phyloP scores from a whole-genome alignment of 257 asterid genomes.

The Solanum pimpinellifolium region DNA sequence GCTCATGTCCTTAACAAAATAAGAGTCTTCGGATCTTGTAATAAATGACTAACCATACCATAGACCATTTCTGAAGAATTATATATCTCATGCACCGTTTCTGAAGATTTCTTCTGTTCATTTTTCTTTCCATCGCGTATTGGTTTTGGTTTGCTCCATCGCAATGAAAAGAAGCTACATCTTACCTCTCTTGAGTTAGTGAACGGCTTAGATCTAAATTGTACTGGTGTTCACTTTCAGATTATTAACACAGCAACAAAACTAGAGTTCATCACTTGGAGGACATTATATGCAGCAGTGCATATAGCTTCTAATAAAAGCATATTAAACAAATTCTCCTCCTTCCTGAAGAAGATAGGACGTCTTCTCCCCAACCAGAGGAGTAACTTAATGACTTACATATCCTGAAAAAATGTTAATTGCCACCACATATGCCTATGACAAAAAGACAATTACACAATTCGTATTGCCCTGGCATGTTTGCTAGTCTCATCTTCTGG shows the following conservation, averaged over 20 bases:
- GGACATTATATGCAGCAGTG: neutral
- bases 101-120: neutral
- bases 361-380: neutral
- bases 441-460: neutral
- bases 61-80: neutral
- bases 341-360: neutral
- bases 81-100: neutral
- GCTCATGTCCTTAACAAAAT: neutral
- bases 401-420: neutral
- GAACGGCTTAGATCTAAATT: neutral
- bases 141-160: neutral
- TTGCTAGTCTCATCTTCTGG: neutral
- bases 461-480: neutral
- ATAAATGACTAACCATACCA: neutral
- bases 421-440: neutral
- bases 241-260: neutral
- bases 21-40: neutral
- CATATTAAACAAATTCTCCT: neutral
- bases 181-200: neutral
- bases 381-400: neutral
- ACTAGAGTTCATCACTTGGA: neutral
- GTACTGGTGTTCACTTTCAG: neutral
- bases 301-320: neutral
- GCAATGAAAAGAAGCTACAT: neutral
- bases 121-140: neutral